These are phyloP conservation scores for Colletotrichum aenigma DNA, from an alignment of 2,329 filamentous ascomycete species.

Conservation along the genomic window DNA sequence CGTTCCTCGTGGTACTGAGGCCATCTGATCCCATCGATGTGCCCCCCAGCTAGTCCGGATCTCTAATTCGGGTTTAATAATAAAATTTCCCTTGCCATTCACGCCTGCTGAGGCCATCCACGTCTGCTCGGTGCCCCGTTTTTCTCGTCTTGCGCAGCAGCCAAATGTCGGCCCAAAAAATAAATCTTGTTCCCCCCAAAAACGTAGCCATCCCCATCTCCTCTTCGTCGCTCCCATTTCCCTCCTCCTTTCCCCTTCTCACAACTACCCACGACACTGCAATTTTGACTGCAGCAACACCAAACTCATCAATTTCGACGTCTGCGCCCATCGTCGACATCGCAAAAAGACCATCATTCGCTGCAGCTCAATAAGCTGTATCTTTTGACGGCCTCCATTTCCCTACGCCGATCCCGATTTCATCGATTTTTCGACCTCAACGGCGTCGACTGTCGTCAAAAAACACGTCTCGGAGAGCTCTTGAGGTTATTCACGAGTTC, in stretches of 20 bases:
- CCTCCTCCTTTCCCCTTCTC: slow-evolving; percentile 30
- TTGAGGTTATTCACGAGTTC: slow-evolving; percentile 28
- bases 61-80: slow-evolving; percentile 29
- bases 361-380: slow-evolving; percentile 33
- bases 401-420: slow-evolving; percentile 23
- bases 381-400: slow-evolving; percentile 28
- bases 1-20: slow-evolving; percentile 23
- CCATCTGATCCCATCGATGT: slow-evolving; percentile 21
- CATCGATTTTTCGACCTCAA: slow-evolving; percentile 23
- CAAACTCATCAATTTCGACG: slow-evolving; percentile 44
- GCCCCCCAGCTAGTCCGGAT: slow-evolving; percentile 20
- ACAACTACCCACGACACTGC: slow-evolving; percentile 34
- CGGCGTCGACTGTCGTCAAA: slow-evolving; percentile 16
- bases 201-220: slow-evolving; percentile 56
- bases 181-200: slow-evolving; percentile 49
- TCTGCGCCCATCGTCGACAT: slow-evolving; percentile 31
- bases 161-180: slow-evolving; percentile 40
- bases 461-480: not conserved
- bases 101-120: slow-evolving; percentile 20
- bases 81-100: slow-evolving; percentile 39
- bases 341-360: slow-evolving; percentile 38
- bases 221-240: slow-evolving; percentile 32
- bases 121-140: slow-evolving; percentile 46
- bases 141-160: slow-evolving; percentile 43
- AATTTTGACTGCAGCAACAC: slow-evolving; percentile 35